A percentile compares a stretch with the other conserved stretches of the same genome.
These are phyloP conservation scores for Delitschia confertaspora DNA, from an alignment of 495 filamentous ascomycete species.

Conservation along the genomic window DNA sequence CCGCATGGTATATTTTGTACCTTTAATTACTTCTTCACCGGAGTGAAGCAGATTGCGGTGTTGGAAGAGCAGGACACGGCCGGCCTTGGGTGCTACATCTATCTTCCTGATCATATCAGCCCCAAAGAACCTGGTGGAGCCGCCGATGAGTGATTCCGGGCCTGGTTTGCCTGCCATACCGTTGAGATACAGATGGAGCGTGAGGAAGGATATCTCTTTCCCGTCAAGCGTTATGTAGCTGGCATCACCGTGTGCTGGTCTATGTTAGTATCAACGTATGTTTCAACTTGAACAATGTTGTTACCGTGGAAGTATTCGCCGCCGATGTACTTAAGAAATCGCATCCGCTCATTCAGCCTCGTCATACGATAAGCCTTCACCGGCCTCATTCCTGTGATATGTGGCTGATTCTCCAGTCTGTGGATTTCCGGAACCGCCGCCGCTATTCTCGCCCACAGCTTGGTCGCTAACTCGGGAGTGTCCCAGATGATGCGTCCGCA, in stretches of 20 bases:
- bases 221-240: constrained; percentile 52
- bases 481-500: constrained; percentile 73
- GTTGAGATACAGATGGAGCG: constrained; percentile 79
- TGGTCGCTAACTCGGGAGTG: constrained; percentile 48
- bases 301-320: constrained; percentile 68
- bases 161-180: constrained; percentile 43
- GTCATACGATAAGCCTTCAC: constrained; percentile 45
- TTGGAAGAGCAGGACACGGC: constrained; percentile 70
- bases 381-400: constrained; percentile 43
- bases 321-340: constrained; percentile 68
- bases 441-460: constrained; percentile 51
- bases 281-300: constrained; percentile 13
- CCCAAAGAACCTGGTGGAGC: constrained; percentile 56
- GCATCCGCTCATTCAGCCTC: constrained; percentile 65
- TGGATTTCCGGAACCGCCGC: constrained; percentile 40
- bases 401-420: constrained; percentile 34
- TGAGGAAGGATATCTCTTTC: constrained; percentile 56
- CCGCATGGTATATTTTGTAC: constrained; percentile 68
- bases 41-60: constrained; percentile 59
- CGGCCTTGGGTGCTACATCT: constrained; percentile 61
- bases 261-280: constrained; percentile 1
- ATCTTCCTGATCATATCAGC: constrained; percentile 39
- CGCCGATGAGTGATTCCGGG: constrained; percentile 42
- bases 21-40: constrained; percentile 63
- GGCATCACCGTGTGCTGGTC: constrained; percentile 64